Percentiles rank a stretch among this genome's conserved stretches.
Conservation (phyloP, 768 basidiomycete genomes). For the Mycena kentingensis region DNA sequence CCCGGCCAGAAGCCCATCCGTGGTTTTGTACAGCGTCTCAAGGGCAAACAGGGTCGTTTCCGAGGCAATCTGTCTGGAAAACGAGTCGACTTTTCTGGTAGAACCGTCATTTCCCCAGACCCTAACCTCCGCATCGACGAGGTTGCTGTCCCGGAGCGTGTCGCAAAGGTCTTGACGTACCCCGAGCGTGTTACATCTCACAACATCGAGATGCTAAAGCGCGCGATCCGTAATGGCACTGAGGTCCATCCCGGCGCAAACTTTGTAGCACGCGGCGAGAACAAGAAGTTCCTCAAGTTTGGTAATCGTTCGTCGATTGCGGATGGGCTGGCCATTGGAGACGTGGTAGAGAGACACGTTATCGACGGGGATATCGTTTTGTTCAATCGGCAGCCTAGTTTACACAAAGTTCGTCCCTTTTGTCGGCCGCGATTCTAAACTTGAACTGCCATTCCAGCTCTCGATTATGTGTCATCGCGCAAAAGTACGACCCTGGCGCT, state of each 20-base stretch:
- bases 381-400: slow-evolving; percentile 98
- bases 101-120: slow-evolving; percentile 98
- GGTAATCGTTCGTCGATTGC: slow-evolving; percentile 81
- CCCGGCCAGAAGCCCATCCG: slow-evolving; percentile 92
- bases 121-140: slow-evolving; percentile 99
- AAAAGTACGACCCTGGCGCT: slow-evolving; percentile 95
- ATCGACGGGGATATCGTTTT: slow-evolving; percentile 94
- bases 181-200: slow-evolving; percentile 93
- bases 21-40: slow-evolving; percentile 95
- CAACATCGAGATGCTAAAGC: slow-evolving; percentile 76
- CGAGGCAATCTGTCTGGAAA: slow-evolving; percentile 98
- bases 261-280: slow-evolving; percentile 81
- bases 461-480: slow-evolving; percentile 98
- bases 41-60: slow-evolving; percentile 99
- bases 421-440: slow-evolving; percentile 1
- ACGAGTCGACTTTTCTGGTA: slow-evolving; percentile 97
- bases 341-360: slow-evolving; percentile 93
- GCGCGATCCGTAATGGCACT: slow-evolving; percentile 84
- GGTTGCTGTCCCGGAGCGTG: slow-evolving; percentile 94
- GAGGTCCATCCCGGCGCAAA: slow-evolving; percentile 96
- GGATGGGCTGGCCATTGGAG: slow-evolving; percentile 80
- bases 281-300: slow-evolving; percentile 89
- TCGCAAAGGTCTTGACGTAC: slow-evolving; percentile 93
- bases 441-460: slow-evolving; percentile 49
- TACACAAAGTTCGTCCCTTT: slow-evolving; percentile 73